These are phyloP conservation scores for Talaromyces marneffei DNA, from an alignment of 2,329 filamentous ascomycete species.

Conservation along the genomic window DNA sequence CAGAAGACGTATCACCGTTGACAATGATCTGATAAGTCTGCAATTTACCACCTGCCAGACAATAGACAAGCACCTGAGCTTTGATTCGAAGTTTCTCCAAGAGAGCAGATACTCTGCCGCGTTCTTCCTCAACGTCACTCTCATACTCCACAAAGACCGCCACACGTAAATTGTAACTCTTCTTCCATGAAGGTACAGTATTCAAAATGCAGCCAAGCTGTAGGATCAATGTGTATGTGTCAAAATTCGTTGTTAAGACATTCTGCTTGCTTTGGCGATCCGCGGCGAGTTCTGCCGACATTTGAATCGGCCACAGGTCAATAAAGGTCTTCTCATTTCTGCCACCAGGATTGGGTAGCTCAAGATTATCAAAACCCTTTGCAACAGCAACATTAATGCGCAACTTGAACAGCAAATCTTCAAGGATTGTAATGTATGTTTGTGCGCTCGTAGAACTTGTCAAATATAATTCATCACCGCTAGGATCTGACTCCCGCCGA, in stretches of 20 bases:
- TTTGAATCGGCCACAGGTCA: constrained; percentile 88
- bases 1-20: constrained; percentile 55
- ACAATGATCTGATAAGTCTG: constrained; percentile 72
- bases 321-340: constrained; percentile 67
- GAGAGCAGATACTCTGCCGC: constrained; percentile 63
- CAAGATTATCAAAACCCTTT: constrained; percentile 70
- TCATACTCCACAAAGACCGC: constrained; percentile 88
- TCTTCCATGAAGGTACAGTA: constrained; percentile 75
- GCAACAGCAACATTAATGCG: constrained; percentile 81
- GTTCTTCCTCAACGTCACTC: constrained; percentile 73
- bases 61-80: constrained; percentile 73
- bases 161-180: constrained; percentile 65
- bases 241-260: constrained; percentile 80
- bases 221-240: constrained; percentile 82
- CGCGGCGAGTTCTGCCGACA: constrained; percentile 74
- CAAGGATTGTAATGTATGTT: constrained; percentile 75
- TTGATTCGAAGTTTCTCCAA: constrained; percentile 77
- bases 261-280: constrained; percentile 58
- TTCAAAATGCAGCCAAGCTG: constrained; percentile 79
- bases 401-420: constrained; percentile 70
- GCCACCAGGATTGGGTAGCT: constrained; percentile 60
- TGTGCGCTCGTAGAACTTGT: constrained; percentile 64
- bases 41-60: constrained; percentile 67
- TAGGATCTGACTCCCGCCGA: constrained; percentile 46
- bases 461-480: constrained; percentile 27